Conservation (phyloP, 1,284 basidiomycete genomes). For the Ganoderma lingzhi region DNA sequence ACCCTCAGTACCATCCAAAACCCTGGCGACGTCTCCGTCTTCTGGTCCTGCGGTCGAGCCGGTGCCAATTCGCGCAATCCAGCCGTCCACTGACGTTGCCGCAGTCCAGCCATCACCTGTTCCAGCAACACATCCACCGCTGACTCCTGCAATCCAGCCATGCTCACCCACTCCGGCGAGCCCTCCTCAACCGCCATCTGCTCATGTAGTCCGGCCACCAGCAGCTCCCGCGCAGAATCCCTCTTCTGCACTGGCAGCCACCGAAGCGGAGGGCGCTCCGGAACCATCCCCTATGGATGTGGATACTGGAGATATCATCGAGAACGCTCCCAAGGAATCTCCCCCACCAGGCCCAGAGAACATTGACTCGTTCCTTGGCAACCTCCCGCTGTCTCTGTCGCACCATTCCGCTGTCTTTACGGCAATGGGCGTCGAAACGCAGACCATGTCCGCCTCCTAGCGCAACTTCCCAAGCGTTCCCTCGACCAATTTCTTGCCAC, state of each 20-base stretch:
- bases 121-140: neutral
- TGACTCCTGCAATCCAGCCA: neutral
- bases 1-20: too few species aligned
- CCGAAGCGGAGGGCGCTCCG: neutral
- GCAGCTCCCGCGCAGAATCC: neutral
- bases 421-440: neutral
- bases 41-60: too few species aligned
- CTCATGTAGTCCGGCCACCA: neutral
- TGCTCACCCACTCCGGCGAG: neutral
- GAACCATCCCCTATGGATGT: neutral
- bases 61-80: too few species aligned
- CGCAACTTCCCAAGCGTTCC: neutral
- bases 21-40: too few species aligned
- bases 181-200: neutral
- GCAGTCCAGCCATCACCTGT: neutral
- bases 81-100: too few species aligned
- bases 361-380: neutral
- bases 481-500: constrained; percentile 1
- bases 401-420: neutral
- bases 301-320: neutral
- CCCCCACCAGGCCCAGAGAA: neutral
- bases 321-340: neutral
- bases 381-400: neutral
- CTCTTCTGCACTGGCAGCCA: neutral
- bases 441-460: neutral